phyloP scores from a whole-genome alignment of 176 grass and related monocot species.

The Miscanthus lutarioriparius region DNA sequence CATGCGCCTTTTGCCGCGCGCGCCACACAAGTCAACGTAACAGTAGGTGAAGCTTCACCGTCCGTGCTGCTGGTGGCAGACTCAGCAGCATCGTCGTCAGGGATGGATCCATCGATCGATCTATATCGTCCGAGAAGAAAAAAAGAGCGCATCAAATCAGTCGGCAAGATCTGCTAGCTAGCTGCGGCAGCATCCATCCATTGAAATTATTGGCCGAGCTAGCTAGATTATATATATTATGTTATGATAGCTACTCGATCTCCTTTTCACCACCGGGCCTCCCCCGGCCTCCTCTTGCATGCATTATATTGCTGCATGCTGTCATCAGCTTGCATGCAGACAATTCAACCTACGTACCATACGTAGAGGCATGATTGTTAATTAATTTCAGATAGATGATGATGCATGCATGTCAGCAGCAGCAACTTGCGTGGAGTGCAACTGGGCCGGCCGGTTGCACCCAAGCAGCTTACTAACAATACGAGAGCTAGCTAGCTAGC shows the following conservation, averaged over 20 bases:
- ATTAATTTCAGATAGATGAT: neutral
- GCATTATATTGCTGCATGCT: neutral
- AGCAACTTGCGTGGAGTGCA: neutral
- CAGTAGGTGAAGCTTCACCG: constrained; percentile 38
- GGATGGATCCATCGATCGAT: neutral
- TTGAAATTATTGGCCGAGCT: constrained; percentile 22
- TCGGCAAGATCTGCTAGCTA: constrained; percentile 11
- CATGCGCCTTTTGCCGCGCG: neutral
- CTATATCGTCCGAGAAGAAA: neutral
- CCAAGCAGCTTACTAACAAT: neutral
- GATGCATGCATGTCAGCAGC: neutral
- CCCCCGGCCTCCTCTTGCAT: neutral
- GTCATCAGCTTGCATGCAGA: neutral
- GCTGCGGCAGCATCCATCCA: neutral
- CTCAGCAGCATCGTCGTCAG: neutral
- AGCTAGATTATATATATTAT: neutral
- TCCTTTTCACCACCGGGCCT: neutral
- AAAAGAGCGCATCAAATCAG: constrained; percentile 18
- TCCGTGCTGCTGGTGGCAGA: neutral
- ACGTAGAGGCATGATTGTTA: neutral
- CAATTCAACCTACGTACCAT: neutral
- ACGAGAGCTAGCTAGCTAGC: neutral
- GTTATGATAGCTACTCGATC: neutral
- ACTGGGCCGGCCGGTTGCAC: neutral
- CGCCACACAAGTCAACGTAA: constrained; percentile 31